Percentiles rank a stretch among this genome's conserved stretches.
phyloP scores from a whole-genome alignment of 2,329 filamentous ascomycete species.

The Ophiocordyceps camponoti-saundersi region DNA sequence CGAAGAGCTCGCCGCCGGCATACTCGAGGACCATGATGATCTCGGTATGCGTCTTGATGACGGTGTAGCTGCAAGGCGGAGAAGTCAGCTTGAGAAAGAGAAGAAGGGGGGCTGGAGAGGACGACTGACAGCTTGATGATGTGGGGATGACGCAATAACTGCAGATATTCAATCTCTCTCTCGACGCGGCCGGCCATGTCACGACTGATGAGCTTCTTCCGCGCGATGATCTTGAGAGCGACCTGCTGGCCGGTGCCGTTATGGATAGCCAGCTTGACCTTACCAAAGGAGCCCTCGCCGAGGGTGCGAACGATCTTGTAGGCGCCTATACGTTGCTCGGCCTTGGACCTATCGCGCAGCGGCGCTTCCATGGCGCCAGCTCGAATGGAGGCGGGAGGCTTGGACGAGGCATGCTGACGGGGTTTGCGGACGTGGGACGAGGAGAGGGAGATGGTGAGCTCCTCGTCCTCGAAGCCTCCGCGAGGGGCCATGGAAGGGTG shows the following conservation, averaged over 20 bases:
- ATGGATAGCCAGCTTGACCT: conserved; percentile 93
- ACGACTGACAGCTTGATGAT: conserved; percentile 84
- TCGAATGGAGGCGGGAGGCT: conserved; percentile 10
- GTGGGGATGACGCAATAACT: conserved; percentile 87
- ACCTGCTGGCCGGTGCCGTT: conserved; percentile 87
- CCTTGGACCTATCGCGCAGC: conserved; percentile 33
- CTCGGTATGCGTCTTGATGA: conserved; percentile 84
- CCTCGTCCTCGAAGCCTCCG: conserved; percentile 58
- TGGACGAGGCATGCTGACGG: conserved; percentile 13
- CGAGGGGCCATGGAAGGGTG: conserved; percentile 26
- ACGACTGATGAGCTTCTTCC: conserved; percentile 87
- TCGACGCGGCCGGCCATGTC: conserved; percentile 98
- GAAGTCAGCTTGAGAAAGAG: background rate
- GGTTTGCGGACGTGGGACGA: conserved; percentile 44
- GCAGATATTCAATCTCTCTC: conserved; percentile 94
- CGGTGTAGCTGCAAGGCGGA: conserved; percentile 53
- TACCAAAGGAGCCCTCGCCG: conserved; percentile 93
- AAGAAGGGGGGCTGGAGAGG: background rate
- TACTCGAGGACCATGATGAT: conserved; percentile 99
- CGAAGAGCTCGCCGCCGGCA: conserved; percentile 89
- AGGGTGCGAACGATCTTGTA: conserved; percentile 84
- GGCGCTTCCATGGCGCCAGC: conserved; percentile 18
- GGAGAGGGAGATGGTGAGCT: conserved; percentile 62
- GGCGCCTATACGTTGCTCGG: conserved; percentile 74
- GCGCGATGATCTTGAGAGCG: conserved; percentile 91